phyloP scores from a whole-genome alignment of 2,329 filamentous ascomycete species.

The Colletotrichum falcatum region DNA sequence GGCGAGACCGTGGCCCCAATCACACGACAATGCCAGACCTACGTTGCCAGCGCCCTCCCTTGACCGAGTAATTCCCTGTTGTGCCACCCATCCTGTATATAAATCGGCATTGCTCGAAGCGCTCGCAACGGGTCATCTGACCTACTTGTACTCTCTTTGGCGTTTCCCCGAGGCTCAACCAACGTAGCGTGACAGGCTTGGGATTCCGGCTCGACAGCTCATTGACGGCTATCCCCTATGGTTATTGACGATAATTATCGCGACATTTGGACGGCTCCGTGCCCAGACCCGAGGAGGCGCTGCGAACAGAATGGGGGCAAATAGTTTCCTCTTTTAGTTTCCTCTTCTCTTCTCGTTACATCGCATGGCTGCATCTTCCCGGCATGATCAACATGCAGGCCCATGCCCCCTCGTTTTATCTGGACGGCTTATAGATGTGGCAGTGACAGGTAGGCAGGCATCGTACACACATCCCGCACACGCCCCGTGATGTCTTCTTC shows the following conservation, averaged over 20 bases:
- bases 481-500: conserved; percentile 17
- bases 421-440: neutral
- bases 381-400: conserved; percentile 31
- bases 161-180: neutral
- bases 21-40: neutral
- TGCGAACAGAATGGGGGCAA: neutral
- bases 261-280: neutral
- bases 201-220: neutral
- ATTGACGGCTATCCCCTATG: neutral
- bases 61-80: neutral
- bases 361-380: conserved; percentile 3
- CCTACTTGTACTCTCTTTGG: conserved; percentile 28
- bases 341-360: conserved; percentile 26
- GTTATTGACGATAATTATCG: conserved; percentile 6
- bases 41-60: neutral
- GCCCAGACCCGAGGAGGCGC: neutral
- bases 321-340: conserved; percentile 6
- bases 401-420: neutral
- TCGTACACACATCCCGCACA: neutral
- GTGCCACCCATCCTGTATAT: conserved; percentile 28
- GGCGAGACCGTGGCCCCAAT: neutral
- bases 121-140: conserved; percentile 32
- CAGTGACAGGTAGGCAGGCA: neutral
- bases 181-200: conserved; percentile 1
- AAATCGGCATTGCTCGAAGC: conserved; percentile 12